Evolutionary conservation across 768 basidiomycete genomes (phyloP).

Genomic region (Jaapia argillacea): DNA sequence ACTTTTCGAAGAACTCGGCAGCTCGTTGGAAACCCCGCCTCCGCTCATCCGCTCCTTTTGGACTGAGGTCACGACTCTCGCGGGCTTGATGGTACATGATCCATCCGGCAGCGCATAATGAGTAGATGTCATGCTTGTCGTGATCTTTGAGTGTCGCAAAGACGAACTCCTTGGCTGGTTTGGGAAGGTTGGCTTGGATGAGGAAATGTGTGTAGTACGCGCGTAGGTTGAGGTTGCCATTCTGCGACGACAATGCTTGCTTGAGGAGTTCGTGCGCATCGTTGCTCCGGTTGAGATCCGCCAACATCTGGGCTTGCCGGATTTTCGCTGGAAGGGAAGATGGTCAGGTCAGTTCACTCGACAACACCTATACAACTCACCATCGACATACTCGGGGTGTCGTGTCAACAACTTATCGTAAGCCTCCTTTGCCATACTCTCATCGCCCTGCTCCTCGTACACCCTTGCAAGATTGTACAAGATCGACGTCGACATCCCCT

Average conservation of each 20-base stretch:
- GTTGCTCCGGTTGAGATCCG: constrained; percentile 56
- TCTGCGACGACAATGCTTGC: constrained; percentile 75
- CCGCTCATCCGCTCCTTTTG: constrained; percentile 56
- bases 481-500: constrained; percentile 72
- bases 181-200: constrained; percentile 60
- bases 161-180: constrained; percentile 83
- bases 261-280: constrained; percentile 87
- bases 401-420: constrained; percentile 81
- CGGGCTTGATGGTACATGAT: constrained; percentile 79
- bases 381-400: constrained; percentile 95
- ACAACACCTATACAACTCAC: constrained; percentile 37
- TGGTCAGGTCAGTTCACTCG: too few species aligned
- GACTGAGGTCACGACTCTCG: constrained; percentile 62
- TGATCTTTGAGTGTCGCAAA: constrained; percentile 78
- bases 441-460: constrained; percentile 79
- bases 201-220: constrained; percentile 93
- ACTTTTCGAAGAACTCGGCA: constrained; percentile 91
- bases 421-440: constrained; percentile 66
- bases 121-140: constrained; percentile 84
- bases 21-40: constrained; percentile 68
- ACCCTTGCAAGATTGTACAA: constrained; percentile 88
- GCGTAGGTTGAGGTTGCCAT: constrained; percentile 74
- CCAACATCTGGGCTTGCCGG: constrained; percentile 76
- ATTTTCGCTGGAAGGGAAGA: constrained; percentile 63
- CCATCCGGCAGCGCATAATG: constrained; percentile 83